Base-by-base conservation (phyloP, 1,139 yeast species). In the Hyphopichia buzzinii region DNA sequence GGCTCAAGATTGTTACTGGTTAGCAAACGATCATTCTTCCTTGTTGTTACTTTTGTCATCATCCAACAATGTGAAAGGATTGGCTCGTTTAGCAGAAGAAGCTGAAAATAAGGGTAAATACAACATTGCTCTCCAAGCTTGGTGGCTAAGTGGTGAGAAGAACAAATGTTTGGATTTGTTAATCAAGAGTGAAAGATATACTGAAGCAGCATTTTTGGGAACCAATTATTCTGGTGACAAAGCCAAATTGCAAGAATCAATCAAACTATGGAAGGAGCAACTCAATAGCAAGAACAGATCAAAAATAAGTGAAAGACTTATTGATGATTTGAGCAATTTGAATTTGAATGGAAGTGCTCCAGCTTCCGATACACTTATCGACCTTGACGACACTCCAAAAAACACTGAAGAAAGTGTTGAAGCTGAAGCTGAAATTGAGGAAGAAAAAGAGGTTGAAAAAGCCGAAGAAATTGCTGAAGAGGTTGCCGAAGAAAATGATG, bases 51-150 rank as follows among this genome's bases (percentile, higher is more conserved):
- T 94, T 48, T 82, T 89, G 59, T 83, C 96, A 5, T 84, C 96
- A 8, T 75, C 92, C 35, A 90, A 88, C 54, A 74, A 87, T 57
- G 70, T 68, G 49, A 61, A 64, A 10, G 83, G 80, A 34, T 74
- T 92, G 46, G 59, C 66, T 23, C 66, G 71, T 40, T 67, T 86
- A 38, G 95, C 94, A 4, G 67, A 69, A 37, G 64, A 65, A 36
- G 90, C 96, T 36, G 80, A 76, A 50, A 64, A 62, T 15, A 72
- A 69, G 32, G 97, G 97, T 34, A 84, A 84, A 58, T 87, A 81
- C 62, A 92, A 92, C 57, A 72, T 92, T 44, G 96, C 98, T 29
- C 92, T 90, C 72, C 89, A 86, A 59, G 84, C 96, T 16, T 80
- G 82, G 62, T 92, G 97, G 97, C 71, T 81, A 39, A 76, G 83